A percentile compares a stretch with the other conserved stretches of the same genome.
phyloP scores from a whole-genome alignment of 371 early-diverging fungal genomes.

The Phascolomyces articulosus region DNA sequence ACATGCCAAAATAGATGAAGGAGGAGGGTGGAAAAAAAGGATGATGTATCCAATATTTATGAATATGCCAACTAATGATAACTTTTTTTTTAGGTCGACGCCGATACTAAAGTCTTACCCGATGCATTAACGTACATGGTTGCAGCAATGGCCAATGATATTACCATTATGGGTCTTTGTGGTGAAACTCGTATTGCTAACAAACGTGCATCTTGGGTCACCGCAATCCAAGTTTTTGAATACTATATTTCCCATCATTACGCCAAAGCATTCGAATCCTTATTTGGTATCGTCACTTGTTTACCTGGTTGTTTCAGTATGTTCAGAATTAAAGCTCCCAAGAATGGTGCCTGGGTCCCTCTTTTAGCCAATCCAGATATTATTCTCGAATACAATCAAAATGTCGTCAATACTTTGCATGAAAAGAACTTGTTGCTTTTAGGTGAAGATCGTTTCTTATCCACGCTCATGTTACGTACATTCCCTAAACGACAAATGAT shows the following conservation, averaged over 20 bases:
- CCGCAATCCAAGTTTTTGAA: constrained; percentile 82
- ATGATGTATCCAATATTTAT: too few species aligned
- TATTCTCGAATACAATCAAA: constrained; percentile 88
- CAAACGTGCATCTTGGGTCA: constrained; percentile 68
- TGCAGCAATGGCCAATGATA: constrained; percentile 83
- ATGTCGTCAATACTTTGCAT: constrained; percentile 92
- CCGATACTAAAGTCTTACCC: constrained; percentile 88
- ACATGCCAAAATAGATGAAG: too few species aligned
- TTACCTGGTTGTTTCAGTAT: constrained; percentile 96
- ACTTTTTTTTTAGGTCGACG: constrained; percentile 72
- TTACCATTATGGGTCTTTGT: constrained; percentile 83
- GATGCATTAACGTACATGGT: constrained; percentile 82
- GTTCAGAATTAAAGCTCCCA: constrained; percentile 84
- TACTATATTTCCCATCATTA: constrained; percentile 97
- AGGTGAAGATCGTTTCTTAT: constrained; percentile 96
- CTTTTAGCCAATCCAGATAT: constrained; percentile 90
- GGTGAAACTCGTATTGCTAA: constrained; percentile 90
- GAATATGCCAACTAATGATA: too few species aligned
- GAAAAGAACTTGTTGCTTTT: constrained; percentile 93
- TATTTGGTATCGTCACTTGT: constrained; percentile 98
- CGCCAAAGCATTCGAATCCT: constrained; percentile 92
- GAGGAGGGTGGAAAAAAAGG: too few species aligned
- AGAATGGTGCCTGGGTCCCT: constrained; percentile 82
- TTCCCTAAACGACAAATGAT: constrained; percentile 93
- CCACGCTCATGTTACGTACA: constrained; percentile 92